Conservation (phyloP, 305 asterid genomes). For the Fraxinus sp. region DNA sequence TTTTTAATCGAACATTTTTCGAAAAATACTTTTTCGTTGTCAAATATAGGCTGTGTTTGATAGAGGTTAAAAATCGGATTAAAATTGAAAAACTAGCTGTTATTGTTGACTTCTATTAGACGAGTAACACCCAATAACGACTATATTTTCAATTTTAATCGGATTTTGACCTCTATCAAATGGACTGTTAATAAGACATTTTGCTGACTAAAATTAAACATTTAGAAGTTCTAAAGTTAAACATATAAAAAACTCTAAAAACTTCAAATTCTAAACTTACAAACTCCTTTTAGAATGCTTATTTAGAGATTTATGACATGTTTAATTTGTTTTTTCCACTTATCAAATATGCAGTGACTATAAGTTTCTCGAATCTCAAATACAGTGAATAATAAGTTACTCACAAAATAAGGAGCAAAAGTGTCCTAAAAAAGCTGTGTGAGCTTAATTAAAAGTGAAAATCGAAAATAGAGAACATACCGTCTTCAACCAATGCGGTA, state of each 20-base stretch:
- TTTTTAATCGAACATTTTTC: too few relatives aligned
- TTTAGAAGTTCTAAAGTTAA: not conserved
- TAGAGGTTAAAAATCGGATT: too few relatives aligned
- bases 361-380: not conserved
- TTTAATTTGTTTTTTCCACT: not conserved
- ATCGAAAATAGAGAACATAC: slow-evolving; percentile 20
- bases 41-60: too few relatives aligned
- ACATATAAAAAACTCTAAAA: not conserved
- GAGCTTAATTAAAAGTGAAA: not conserved
- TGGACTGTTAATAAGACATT: too few relatives aligned
- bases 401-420: not conserved
- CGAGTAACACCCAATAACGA: too few relatives aligned
- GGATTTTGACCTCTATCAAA: too few relatives aligned
- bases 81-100: too few relatives aligned
- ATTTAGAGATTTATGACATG: not conserved
- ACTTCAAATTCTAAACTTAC: not conserved
- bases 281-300: not conserved
- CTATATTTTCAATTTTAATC: too few relatives aligned
- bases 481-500: slow-evolving; percentile 41
- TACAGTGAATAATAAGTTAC: not conserved
- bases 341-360: not conserved
- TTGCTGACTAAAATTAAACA: too few relatives aligned
- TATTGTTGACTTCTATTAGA: too few relatives aligned
- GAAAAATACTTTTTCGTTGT: too few relatives aligned
- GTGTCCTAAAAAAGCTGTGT: not conserved